These are phyloP conservation scores for Zygoascus sp. DNA, from an alignment of 1,139 yeast species.

Conservation along the genomic window DNA sequence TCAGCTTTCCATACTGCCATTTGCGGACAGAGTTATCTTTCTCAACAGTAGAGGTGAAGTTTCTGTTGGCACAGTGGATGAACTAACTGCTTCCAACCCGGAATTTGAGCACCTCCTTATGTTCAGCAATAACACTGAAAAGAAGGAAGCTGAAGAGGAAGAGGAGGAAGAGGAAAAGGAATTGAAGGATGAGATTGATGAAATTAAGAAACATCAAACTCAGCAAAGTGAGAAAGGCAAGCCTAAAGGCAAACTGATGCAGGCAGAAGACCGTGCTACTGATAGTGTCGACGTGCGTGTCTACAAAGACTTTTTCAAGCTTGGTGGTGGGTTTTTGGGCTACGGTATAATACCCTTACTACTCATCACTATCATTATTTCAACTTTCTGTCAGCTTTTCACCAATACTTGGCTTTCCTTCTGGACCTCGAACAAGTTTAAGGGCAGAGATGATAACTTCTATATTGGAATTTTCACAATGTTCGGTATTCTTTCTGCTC, in stretches of 20 bases:
- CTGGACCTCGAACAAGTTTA: conserved; percentile 65
- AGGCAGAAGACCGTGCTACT: conserved; percentile 47
- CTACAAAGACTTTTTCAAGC: conserved; percentile 48
- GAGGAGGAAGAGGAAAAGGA: conserved; percentile 27
- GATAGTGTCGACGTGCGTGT: conserved; percentile 46
- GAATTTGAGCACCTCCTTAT: conserved; percentile 53
- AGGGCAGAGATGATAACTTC: conserved; percentile 44
- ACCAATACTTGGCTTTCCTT: conserved; percentile 81
- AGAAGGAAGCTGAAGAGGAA: conserved; percentile 33
- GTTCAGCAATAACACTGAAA: conserved; percentile 37
- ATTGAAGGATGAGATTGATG: conserved; percentile 17
- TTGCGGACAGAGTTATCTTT: conserved; percentile 67
- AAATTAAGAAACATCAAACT: conserved; percentile 12
- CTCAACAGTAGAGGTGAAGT: conserved; percentile 60
- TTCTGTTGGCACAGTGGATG: conserved; percentile 46
- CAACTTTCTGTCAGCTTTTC: conserved; percentile 60
- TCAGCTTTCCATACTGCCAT: conserved; percentile 63
- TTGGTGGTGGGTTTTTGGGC: conserved; percentile 53
- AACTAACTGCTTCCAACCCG: conserved; percentile 42
- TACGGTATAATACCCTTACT: conserved; percentile 41
- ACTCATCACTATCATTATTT: conserved; percentile 39
- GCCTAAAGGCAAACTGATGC: conserved; percentile 35
- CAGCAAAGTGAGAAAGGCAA: conserved; percentile 13
- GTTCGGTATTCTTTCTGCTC: conserved; percentile 41
- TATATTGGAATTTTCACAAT: conserved; percentile 71